Evolutionary conservation across 345 rosid species (phyloP).

Genomic region (Sisymbrium irio): DNA sequence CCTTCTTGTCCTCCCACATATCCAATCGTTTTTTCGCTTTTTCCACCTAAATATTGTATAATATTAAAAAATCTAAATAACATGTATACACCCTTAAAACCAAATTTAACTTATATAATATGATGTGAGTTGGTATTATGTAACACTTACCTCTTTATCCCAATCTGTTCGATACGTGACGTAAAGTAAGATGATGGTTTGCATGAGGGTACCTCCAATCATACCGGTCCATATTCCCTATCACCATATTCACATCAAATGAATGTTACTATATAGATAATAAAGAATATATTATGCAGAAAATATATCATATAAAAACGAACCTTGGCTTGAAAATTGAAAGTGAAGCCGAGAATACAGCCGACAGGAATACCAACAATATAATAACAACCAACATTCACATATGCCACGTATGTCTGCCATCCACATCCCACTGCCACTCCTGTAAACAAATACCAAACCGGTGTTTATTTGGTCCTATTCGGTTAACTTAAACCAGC

Average conservation of each 20-base stretch:
- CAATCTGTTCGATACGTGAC: conserved; percentile 51
- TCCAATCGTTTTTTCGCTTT: conserved; percentile 50
- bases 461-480: neutral
- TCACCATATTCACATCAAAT: neutral
- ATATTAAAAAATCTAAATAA: too few species aligned
- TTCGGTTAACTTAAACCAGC: neutral
- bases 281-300: neutral
- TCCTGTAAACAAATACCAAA: conserved; percentile 35
- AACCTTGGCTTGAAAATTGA: conserved; percentile 54
- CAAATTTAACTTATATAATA: too few species aligned
- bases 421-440: conserved; percentile 85
- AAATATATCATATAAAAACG: neutral
- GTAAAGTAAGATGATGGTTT: conserved; percentile 51
- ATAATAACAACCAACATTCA: conserved; percentile 64
- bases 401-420: conserved; percentile 67
- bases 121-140: neutral
- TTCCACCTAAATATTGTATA: conserved; percentile 48
- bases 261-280: neutral
- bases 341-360: conserved; percentile 56
- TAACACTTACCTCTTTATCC: conserved; percentile 47
- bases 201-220: conserved; percentile 60
- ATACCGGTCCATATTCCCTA: conserved; percentile 69
- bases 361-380: conserved; percentile 55
- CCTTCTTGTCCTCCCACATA: conserved; percentile 56
- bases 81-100: too few species aligned